phyloP scores from a whole-genome alignment of 139 green algal genomes.

The Trebouxia sp. region DNA sequence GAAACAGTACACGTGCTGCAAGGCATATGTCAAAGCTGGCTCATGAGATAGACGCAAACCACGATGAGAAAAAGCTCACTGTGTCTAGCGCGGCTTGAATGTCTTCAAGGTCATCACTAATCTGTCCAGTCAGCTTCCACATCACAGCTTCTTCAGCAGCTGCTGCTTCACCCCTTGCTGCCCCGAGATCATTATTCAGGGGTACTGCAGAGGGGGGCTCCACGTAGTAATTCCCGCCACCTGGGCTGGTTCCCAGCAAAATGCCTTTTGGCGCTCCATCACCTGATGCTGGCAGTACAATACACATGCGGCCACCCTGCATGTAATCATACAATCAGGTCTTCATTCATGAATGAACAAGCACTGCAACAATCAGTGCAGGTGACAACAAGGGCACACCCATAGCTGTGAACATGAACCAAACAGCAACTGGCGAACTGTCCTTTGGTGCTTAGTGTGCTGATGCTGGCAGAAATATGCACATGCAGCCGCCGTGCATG shows the following conservation, averaged over 20 bases:
- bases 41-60: neutral
- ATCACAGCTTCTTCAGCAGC: conserved; percentile 81
- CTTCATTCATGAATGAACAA: neutral
- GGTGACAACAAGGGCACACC: too few species aligned
- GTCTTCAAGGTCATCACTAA: conserved; percentile 32
- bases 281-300: conserved; percentile 52
- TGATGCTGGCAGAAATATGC: too few species aligned
- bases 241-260: conserved; percentile 58
- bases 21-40: neutral
- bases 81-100: conserved; percentile 41
- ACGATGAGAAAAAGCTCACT: neutral
- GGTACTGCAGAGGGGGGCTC: conserved; percentile 73
- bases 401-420: too few species aligned
- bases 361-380: too few species aligned
- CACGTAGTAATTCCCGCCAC: conserved; percentile 55
- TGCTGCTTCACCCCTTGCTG: conserved; percentile 58
- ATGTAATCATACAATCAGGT: neutral
- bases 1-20: too few species aligned
- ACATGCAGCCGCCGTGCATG: too few species aligned
- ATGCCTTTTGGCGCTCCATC: conserved; percentile 43
- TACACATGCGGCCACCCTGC: conserved; percentile 64
- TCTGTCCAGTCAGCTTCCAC: conserved; percentile 64
- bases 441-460: too few species aligned
- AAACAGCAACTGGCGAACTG: too few species aligned
- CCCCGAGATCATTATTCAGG: conserved; percentile 81